phyloP scores from a whole-genome alignment of 345 rosid species.

The Citrus maxima region DNA sequence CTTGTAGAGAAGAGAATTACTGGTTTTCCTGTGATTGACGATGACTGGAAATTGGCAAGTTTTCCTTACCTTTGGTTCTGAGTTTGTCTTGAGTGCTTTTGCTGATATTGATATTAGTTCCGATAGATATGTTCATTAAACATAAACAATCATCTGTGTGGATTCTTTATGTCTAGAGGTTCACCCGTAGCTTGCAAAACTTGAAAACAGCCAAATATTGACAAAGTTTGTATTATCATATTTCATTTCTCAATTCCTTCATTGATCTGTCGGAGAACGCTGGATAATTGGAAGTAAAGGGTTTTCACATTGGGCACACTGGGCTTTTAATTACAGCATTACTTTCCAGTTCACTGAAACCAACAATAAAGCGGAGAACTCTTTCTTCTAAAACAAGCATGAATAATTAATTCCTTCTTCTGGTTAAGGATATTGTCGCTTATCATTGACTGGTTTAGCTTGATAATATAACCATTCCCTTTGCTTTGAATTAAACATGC shows the following conservation, averaged over 20 bases:
- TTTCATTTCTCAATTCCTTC: not conserved
- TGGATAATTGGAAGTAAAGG: not conserved
- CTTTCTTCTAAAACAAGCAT: not conserved
- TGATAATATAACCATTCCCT: not conserved
- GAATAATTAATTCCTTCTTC: too few species aligned
- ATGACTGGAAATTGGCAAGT: constrained; percentile 75
- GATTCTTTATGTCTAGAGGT: not conserved
- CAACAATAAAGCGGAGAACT: not conserved
- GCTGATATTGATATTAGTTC: not conserved
- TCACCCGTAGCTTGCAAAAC: not conserved
- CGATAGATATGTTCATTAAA: not conserved
- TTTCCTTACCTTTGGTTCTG: constrained; percentile 11
- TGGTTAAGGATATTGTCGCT: not conserved
- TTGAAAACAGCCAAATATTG: not conserved
- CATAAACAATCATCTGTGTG: not conserved
- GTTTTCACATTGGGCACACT: not conserved
- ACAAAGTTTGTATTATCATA: not conserved
- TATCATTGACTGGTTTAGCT: not conserved
- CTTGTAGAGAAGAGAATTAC: constrained; percentile 78
- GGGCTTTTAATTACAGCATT: not conserved
- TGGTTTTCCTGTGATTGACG: constrained; percentile 88
- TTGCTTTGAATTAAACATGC: not conserved
- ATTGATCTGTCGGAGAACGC: not conserved
- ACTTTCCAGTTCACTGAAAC: not conserved
- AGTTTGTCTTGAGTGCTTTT: not conserved